Evolutionary conservation across 352 stramenopile species (phyloP), one percentile per base, ranked within the genome.

Genomic region (Albugo laibachii): DNA sequence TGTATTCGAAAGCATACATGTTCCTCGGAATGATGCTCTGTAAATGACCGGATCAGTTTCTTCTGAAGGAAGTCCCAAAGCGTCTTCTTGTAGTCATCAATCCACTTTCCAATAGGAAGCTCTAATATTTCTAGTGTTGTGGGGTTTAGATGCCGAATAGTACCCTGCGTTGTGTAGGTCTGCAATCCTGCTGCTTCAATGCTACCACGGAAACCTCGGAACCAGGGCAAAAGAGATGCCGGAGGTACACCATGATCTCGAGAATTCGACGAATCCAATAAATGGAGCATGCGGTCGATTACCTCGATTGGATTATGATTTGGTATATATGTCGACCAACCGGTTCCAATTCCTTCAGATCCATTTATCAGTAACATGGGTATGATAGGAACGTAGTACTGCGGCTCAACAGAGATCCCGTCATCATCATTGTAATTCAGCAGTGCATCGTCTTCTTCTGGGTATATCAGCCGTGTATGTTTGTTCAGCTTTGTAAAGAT

Each of bases 51-150:
- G 37, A 93, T 83, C 8, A 57, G 65, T 46, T 89, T 87, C 47
- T 94, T 83, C 21, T 58, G 71, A 18, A 92, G 62, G 24, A 98
- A 67, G 11, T 82, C 76, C 65, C 97, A 96, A 21, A 99, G 56
- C 18, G 95, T 85, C 38, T 81, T 74, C 64, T 99, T 99, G 75
- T 98, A 99, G 61, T 98, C 92, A 51, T 99, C 93, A 2, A 97
- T 97, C 94, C 94, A 99, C 50, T 83, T 94, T 16, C 86, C 81
- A 2, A 99, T 66, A 0, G 96, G 95, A 5, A 99, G 58, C 71
- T 99, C 96, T 10, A 77, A 86, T 47, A 99, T 97, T 4, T 83
- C 56, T 12, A 99, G 59, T 10, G 92, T 97, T n/a, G 80, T 92
- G 5, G 94, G 81, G 58, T 97, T 83, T 11, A 92, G 59, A 35